Base-by-base conservation (phyloP, 192 early-diverging fungal genomes). In the Coemansia sp. region DNA sequence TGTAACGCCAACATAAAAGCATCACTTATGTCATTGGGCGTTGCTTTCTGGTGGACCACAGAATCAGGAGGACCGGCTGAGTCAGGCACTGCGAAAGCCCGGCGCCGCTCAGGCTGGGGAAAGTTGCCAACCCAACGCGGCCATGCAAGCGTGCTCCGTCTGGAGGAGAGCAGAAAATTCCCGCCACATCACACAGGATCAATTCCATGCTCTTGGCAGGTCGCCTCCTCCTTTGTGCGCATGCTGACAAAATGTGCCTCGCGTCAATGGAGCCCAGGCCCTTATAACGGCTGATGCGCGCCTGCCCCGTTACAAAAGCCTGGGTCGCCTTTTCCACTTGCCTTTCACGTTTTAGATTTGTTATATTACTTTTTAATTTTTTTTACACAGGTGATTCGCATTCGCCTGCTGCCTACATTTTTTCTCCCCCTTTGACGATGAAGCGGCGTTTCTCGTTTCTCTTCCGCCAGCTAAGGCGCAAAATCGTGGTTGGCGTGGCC, bases 381-480 rank as follows among this genome's bases (percentile, higher is more conserved):
- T 37, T 61, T 18, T 53, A 39, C 26, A 31, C 31, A 4, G 31
- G 31, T 31, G 31, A 31, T 31, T 31, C 31, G 31, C 31, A 31
- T 64, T 28, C 28, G 21, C 21, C 52, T 59, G 48, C 7, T 52
- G 8, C 62, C 45, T 64, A 11, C 12, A 57, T 36, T 72, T 43
- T 66, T 36, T 38, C 23, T n/a, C 12, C 8, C 41, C 20, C 31
- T 31, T 4, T 31, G 31, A 36, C 36, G 12, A 80, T 80, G 78
- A 80, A 80, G 69, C 72, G 78, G 66, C 69, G 78, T 45, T 56
- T 80, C 47, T 75, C 78, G 25, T 65, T 67, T 61, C 69, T 69
- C 13, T 57, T 80, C 61, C 68, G 43, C 63, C 73, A 72, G 65
- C 78, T 80, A 62, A 75, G 66, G 69, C 78, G 78, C 63, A 72